Evolutionary conservation across 23 red algal genomes (phyloP), one percentile per base, ranked within the genome.

Genomic region (Gracilaria vermiculophylla): DNA sequence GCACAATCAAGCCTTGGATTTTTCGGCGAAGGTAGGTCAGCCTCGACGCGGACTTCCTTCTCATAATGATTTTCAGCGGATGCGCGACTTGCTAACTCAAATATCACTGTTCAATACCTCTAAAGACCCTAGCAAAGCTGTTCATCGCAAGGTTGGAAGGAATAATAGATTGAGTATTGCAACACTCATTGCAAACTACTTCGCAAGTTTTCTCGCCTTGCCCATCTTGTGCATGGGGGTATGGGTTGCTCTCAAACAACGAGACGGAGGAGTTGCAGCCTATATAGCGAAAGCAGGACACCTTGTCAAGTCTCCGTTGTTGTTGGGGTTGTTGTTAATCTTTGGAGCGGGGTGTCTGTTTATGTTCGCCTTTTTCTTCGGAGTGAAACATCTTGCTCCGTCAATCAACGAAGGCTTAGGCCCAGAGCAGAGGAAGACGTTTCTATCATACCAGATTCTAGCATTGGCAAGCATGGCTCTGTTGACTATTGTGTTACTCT

Each of bases 111-210:
- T 31, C 16, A 12, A 11, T 6, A 67, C 43, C 43, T 15, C 13
- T 45, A 7, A 49, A 85, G 81, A 85, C 48, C 39, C 61, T 4
- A 44, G 12, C 5, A 69, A 85, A 52, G 36, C 16, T 73, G 81
- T 85, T 58, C 84, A 88, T 64, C 66, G 40, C 31, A 64, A 42
- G 32, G 84, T 88, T 33, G 69, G 67, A 39, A 55, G 84, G 42
- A 88, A 88, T 44, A 88, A 76, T 39, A 62, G n/a, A 62, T 47
- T 88, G n/a, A 88, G 84, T 27, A 77, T 34, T 11, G 52, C 41
- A 42, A n/a, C 53, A 25, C 50, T 88, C 20, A 53, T 78, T 32
- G 50, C 52, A 3, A 88, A 88, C 53, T 78, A 66, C 44, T n/a
- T 77, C 35, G 28, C 69, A 34, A 69, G 24, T 36, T 23, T 66